Percentiles rank a stretch among this genome's conserved stretches.
phyloP scores from a whole-genome alignment of 2,329 filamentous ascomycete genomes.

The Hirsutella rhossiliensis region DNA sequence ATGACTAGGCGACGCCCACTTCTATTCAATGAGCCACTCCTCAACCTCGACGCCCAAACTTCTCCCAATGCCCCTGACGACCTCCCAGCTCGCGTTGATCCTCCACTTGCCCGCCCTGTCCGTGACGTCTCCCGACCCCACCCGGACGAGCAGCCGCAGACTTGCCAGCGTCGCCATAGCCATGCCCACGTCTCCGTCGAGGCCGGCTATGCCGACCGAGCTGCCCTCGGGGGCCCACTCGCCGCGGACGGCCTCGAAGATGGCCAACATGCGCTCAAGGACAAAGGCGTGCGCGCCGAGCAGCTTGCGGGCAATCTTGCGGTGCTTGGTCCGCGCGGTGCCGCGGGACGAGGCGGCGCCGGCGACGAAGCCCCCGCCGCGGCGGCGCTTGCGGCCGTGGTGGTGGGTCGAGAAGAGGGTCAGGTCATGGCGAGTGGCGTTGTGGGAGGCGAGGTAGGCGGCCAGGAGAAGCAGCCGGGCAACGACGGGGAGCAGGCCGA shows the following conservation, averaged over 20 bases:
- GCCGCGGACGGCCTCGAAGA: slow-evolving; percentile 54
- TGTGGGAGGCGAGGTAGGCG: slow-evolving; percentile 73
- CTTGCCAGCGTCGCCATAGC: slow-evolving; percentile 62
- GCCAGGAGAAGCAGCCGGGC: slow-evolving; percentile 64
- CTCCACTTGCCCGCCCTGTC: slow-evolving; percentile 65
- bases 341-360: slow-evolving; percentile 9
- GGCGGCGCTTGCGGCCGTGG: slow-evolving; percentile 35
- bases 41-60: slow-evolving; percentile 68
- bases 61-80: slow-evolving; percentile 56
- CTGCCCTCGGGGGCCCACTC: slow-evolving; percentile 34
- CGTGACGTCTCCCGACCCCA: slow-evolving; percentile 50
- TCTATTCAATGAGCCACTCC: slow-evolving; percentile 60
- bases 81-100: slow-evolving; percentile 70
- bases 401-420: slow-evolving; percentile 65
- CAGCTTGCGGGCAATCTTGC: slow-evolving; percentile 65
- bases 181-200: slow-evolving; percentile 47
- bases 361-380: slow-evolving; percentile 32
- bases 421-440: slow-evolving; percentile 59
- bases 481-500: slow-evolving; percentile 53
- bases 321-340: slow-evolving; percentile 35
- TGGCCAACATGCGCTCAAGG: slow-evolving; percentile 66
- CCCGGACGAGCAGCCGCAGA: slow-evolving; percentile 54
- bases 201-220: slow-evolving; percentile 15
- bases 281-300: slow-evolving; percentile 68
- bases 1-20: no score